These are phyloP conservation scores for Diaporthe nobilis DNA, from an alignment of 2,329 filamentous ascomycete genomes.

Conservation along the genomic window DNA sequence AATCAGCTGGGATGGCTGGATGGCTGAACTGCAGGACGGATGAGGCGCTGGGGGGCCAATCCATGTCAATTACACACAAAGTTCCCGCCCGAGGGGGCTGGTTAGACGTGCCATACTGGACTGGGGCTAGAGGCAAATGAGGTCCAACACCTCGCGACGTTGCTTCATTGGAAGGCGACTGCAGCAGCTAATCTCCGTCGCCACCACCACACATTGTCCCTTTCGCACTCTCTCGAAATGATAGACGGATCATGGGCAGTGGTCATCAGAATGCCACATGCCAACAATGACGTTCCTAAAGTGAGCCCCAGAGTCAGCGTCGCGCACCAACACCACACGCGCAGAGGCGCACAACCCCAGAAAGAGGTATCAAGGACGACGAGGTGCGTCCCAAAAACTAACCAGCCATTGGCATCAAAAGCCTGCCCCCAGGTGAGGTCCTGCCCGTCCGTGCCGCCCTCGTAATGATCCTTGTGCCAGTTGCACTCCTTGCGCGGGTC, in stretches of 20 bases:
- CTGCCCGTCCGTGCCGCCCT: neutral
- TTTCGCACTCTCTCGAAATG: neutral
- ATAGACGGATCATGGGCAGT: neutral
- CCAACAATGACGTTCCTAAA: constrained; percentile 1
- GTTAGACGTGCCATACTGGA: neutral
- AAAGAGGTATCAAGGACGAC: too few species aligned
- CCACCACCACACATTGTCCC: neutral
- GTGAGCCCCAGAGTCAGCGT: neutral
- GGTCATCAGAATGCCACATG: neutral
- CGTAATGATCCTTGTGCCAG: neutral
- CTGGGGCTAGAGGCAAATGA: neutral
- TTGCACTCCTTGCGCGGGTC: neutral
- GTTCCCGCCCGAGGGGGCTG: constrained; percentile 5
- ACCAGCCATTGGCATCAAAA: constrained; percentile 16
- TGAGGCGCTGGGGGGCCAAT: neutral
- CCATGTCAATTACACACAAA: constrained; percentile 5
- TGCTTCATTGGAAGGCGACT: constrained; percentile 24
- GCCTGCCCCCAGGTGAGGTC: neutral
- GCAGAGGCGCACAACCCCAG: neutral
- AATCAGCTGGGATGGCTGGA: neutral
- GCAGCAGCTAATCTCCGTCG: constrained; percentile 8
- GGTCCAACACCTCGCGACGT: constrained; percentile 2
- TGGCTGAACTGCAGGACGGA: constrained; percentile 7
- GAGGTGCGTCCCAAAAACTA: neutral
- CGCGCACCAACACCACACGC: neutral